Evolutionary conservation across 805 yeast species (phyloP), one percentile per base, ranked within the genome.

Genomic region (Candida coquimbonensis): DNA sequence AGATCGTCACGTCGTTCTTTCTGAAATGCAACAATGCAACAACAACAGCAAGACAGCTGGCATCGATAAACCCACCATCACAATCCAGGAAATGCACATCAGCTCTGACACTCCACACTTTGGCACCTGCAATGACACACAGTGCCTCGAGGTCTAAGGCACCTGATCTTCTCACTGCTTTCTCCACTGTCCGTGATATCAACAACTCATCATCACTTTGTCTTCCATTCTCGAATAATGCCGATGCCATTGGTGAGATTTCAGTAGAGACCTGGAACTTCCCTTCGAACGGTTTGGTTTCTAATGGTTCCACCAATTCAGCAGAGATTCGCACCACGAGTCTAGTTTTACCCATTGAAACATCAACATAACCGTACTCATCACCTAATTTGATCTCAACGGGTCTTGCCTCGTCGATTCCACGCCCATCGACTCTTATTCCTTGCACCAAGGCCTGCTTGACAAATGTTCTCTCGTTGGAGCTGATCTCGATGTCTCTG

Each of bases 211-310:
- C 88, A 48, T 83, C 86, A n/a, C 84, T 73, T 50, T 78, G 80
- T 49, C 74, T 73, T 27, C 77, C 70, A 54, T 78, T 80, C 55
- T 90, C 96, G 62, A 88, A 89, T 54, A 78, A 73, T 1, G 95
- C 83, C 6, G 89, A 81, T 1, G 96, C 96, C 88, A 91, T 83
- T 14, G 97, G 87, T 19, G 89, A 77, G 38, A 87, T 79, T 57
- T 93, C 98, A 2, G 96, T 85, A 42, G 84, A 78, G 13, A 93
- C 89, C 24, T 76, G 71, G 61, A 93, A 89, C 4, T 85, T 57
- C 1, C 99, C 99, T 64, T 93, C 99, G 61, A 87, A 91, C 0
- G 97, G 97, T 45, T 96, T 73, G 53, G 90, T 95, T 42, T 88
- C 96, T 51, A 74, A 83, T 0, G 99, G 99, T 48, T 78, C 76